Percentiles rank a stretch among this genome's conserved stretches.
These are phyloP conservation scores for Rhizopogon vinicolor DNA, from an alignment of 768 basidiomycete genomes.

Conservation along the genomic window DNA sequence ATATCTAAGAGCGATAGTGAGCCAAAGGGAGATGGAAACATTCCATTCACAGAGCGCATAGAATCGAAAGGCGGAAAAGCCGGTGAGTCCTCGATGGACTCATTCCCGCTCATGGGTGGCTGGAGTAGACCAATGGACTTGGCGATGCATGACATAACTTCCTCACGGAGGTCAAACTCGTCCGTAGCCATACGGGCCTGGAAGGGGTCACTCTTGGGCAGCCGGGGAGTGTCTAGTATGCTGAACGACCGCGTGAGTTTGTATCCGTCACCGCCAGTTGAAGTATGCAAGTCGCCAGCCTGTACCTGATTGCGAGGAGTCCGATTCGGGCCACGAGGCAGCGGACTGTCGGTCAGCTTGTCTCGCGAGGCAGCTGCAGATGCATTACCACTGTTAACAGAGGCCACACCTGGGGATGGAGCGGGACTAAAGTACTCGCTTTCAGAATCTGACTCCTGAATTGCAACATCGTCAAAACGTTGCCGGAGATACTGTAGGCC, in stretches of 20 bases:
- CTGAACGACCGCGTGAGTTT: conserved; percentile 46
- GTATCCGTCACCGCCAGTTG: conserved; percentile 45
- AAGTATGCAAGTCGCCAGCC: conserved; percentile 71
- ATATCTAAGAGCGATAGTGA: conserved; percentile 70
- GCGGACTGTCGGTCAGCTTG: conserved; percentile 20
- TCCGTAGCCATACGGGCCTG: conserved; percentile 36
- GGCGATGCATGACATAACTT: conserved; percentile 96
- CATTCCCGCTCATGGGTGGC: conserved; percentile 68
- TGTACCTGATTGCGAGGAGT: conserved; percentile 59
- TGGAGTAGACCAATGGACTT: conserved; percentile 95
- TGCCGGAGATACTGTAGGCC: conserved; percentile 87
- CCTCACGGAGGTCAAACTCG: conserved; percentile 92
- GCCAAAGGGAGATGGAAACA: conserved; percentile 64
- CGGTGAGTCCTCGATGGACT: conserved; percentile 66
- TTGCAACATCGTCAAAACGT: conserved; percentile 67
- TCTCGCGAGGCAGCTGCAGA: conserved; percentile 17
- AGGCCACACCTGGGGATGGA: conserved; percentile 8
- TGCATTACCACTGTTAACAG: conserved; percentile 10
- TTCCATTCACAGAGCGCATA: conserved; percentile 28
- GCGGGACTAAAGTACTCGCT: conserved; percentile 51
- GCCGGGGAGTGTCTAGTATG: conserved; percentile 46
- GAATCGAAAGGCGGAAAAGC: conserved; percentile 45
- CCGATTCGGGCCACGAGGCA: conserved; percentile 19
- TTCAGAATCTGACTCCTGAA: conserved; percentile 42
- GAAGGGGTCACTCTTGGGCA: conserved; percentile 24